These are phyloP conservation scores for Polygonum aviculare DNA, from an alignment of 148 eudicot species.

Conservation along the genomic window DNA sequence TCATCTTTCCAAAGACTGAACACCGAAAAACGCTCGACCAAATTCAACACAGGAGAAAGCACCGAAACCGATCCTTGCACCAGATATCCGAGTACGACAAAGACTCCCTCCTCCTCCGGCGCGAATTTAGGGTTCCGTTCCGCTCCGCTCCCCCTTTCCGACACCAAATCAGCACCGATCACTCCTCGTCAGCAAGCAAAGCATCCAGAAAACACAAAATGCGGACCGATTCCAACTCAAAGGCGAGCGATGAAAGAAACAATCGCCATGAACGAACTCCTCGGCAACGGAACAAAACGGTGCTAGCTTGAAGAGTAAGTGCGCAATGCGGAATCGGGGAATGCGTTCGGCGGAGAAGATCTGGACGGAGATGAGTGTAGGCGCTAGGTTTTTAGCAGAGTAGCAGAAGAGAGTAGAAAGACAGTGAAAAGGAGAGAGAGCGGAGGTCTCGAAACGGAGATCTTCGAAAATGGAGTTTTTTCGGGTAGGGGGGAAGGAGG, in stretches of 20 bases:
- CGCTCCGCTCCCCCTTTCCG: background rate
- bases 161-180: background rate
- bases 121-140: constrained; percentile 2
- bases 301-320: background rate
- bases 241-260: background rate
- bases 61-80: background rate
- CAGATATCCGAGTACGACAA: background rate
- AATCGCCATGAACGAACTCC: background rate
- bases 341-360: background rate
- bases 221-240: background rate
- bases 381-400: background rate
- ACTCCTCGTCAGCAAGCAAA: background rate
- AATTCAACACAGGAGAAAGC: background rate
- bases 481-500: constrained; percentile 2
- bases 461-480: constrained; percentile 7
- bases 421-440: background rate
- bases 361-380: background rate
- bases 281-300: background rate
- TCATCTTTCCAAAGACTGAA: background rate
- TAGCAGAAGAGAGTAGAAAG: background rate
- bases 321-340: background rate
- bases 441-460: background rate
- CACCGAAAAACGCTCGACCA: background rate
- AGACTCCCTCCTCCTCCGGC: background rate
- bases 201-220: background rate